These are phyloP conservation scores for Inosperma sp. DNA, from an alignment of 768 basidiomycete genomes.

Conservation along the genomic window DNA sequence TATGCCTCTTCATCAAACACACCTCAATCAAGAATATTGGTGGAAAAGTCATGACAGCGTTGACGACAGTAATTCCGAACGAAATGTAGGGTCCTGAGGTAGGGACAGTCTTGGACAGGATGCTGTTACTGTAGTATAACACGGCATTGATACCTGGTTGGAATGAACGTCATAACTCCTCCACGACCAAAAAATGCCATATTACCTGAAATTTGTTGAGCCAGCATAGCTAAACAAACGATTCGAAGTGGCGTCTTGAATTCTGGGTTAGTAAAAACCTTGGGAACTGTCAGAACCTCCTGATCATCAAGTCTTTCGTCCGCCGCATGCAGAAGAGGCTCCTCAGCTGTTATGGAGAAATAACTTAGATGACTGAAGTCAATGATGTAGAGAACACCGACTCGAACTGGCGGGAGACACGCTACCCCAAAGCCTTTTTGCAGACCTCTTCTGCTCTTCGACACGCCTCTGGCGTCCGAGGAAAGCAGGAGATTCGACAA, in stretches of 20 bases:
- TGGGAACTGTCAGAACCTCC: conserved; percentile 44
- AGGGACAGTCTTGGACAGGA: conserved; percentile 76
- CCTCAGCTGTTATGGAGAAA: conserved; percentile 25
- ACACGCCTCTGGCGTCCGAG: conserved; percentile 45
- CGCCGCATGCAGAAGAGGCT: conserved; percentile 39
- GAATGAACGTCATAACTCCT: conserved; percentile 5
- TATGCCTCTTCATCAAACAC: conserved; percentile 12
- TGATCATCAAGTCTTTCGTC: conserved; percentile 20
- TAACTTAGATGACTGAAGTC: background rate
- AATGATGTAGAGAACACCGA: conserved; percentile 14
- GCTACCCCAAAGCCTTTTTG: conserved; percentile 51
- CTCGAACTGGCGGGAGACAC: conserved; percentile 23
- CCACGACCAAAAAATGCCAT: background rate
- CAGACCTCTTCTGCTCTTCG: conserved; percentile 46
- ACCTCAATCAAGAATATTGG: conserved; percentile 87
- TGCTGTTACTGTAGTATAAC: conserved; percentile 87
- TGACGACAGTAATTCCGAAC: conserved; percentile 78
- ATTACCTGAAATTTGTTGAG: conserved; percentile 75
- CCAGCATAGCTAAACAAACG: conserved; percentile 65
- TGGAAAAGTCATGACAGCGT: conserved; percentile 79
- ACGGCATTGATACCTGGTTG: conserved; percentile 75
- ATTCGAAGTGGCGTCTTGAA: conserved; percentile 60
- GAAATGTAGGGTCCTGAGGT: conserved; percentile 78
- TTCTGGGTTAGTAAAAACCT: conserved; percentile 49
- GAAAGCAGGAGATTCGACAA: conserved; percentile 73